Evolutionary conservation across 2,329 filamentous ascomycete species (phyloP).

Genomic region (Sporothrix humicola): DNA sequence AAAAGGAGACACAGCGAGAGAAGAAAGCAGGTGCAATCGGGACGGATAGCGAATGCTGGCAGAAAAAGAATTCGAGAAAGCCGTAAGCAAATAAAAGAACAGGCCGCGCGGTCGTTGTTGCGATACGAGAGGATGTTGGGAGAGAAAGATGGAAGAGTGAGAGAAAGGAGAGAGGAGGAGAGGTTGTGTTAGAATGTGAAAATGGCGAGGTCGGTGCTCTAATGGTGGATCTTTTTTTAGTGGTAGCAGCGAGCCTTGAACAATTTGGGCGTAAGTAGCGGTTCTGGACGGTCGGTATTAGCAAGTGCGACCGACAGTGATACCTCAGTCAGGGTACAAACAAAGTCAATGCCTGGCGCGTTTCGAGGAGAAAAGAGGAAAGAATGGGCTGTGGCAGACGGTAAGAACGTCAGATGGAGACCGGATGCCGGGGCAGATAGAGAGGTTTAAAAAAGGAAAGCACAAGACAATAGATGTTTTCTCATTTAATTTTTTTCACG

Average conservation of each 20-base stretch:
- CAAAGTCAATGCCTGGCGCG: neutral
- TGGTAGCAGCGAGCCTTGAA: constrained; percentile 17
- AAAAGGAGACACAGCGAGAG: constrained; percentile 18
- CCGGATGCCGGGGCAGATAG: neutral
- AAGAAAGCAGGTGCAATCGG: neutral
- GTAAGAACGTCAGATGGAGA: constrained; percentile 2
- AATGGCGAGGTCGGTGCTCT: constrained; percentile 35
- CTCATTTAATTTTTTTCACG: neutral
- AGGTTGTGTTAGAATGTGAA: constrained; percentile 18
- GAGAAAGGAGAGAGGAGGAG: constrained; percentile 6
- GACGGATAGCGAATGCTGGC: constrained; percentile 19
- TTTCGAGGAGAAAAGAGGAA: constrained; percentile 11
- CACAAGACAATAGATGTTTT: neutral
- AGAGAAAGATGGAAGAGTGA: neutral
- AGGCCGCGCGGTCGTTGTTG: constrained; percentile 17
- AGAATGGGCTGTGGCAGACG: neutral
- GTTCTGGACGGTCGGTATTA: neutral
- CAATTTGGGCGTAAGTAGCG: constrained; percentile 9
- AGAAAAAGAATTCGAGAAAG: neutral
- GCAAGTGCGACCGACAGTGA: too few species aligned
- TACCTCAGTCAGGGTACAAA: neutral
- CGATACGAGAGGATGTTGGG: neutral
- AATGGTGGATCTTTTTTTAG: constrained; percentile 25
- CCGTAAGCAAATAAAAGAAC: neutral
- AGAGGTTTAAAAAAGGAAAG: constrained; percentile 1